Evolutionary conservation across 345 rosid genomes (phyloP), one percentile per base, ranked within the genome.

Genomic region (Populus alba): DNA sequence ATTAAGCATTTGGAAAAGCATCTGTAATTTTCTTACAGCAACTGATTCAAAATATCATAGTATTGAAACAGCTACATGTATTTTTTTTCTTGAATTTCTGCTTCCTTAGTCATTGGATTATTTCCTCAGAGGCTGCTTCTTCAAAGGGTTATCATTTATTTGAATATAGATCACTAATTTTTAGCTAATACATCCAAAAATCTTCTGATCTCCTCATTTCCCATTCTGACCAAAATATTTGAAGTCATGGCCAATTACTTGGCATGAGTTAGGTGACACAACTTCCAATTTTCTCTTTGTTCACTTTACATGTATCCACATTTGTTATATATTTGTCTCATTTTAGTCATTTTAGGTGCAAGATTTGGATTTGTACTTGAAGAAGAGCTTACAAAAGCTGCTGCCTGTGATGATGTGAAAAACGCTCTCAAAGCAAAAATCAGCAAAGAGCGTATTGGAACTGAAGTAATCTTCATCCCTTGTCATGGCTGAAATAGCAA

Each of bases 381-480:
- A 75, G 91, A 93, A 78, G 91, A 92, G 76, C 88, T 95, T 74
- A 91, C 87, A 84, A 77, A 85, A 72, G 94, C 97, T 80, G 98
- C 94, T 71, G 87, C 92, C 47, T 79, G 84, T 68, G 90, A 92
- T 69, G 95, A 95, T 63, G 98, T 93, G 74, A 93, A 85, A 87
- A 78, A 82, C 66, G 95, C 98, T 80, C 98, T 95, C 86, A 90
- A 88, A 63, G 90, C 89, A 73, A 95, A 93, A 87, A 83, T 95
- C 71, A 93, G 98, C 84, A 92, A 88, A 87, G 99, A 95, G 87
- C 98, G 98, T 70, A 79, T 95, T 7, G 99, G 99, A 73, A 86
- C 85, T 77, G 99, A 95, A 87, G 96, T 95, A 89, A 47, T 77
- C 89, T 87, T 68, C 8, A 7, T 71, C 72, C 5, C 69, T 72